phyloP scores from a whole-genome alignment of 2,329 filamentous ascomycete genomes.

The Fusarium avenaceum region DNA sequence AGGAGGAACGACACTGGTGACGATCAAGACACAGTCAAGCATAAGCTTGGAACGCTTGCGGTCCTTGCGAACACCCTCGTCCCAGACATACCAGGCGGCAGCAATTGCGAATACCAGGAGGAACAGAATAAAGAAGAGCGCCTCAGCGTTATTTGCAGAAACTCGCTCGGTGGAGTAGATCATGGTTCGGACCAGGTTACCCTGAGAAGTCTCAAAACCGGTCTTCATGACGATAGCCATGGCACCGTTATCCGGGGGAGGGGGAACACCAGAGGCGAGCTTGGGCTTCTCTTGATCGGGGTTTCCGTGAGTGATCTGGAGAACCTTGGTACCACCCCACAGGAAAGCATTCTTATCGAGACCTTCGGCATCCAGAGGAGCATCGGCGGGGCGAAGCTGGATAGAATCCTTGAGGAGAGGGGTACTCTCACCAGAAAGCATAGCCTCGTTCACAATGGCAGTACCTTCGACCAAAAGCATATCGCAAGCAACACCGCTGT shows the following conservation, averaged over 20 bases:
- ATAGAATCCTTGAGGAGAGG: slow-evolving; percentile 96
- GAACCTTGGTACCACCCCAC: slow-evolving; percentile 96
- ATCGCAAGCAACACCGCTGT: slow-evolving; percentile 96
- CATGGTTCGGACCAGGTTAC: slow-evolving; percentile 97
- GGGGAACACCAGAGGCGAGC: slow-evolving; percentile 79
- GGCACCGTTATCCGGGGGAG: slow-evolving; percentile 93
- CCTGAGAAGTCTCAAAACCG: slow-evolving; percentile 98
- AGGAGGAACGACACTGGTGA: slow-evolving; percentile 98
- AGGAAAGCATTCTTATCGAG: slow-evolving; percentile 97
- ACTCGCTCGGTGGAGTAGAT: slow-evolving; percentile 99
- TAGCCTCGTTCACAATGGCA: slow-evolving; percentile 98
- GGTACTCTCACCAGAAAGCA: slow-evolving; percentile 98
- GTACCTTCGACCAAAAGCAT: slow-evolving; percentile 96
- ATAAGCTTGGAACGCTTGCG: slow-evolving; percentile 97
- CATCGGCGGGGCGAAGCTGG: slow-evolving; percentile 87
- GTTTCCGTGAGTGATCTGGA: slow-evolving; percentile 92
- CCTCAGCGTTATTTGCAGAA: slow-evolving; percentile 97
- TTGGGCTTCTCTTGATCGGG: slow-evolving; percentile 79
- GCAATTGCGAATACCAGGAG: slow-evolving; percentile 95
- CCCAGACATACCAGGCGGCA: slow-evolving; percentile 99
- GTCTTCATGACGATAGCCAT: slow-evolving; percentile 97
- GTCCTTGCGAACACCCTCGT: slow-evolving; percentile 93
- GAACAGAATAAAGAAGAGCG: slow-evolving; percentile 97
- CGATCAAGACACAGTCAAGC: slow-evolving; percentile 95
- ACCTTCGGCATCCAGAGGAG: slow-evolving; percentile 85